Evolutionary conservation across 2,329 filamentous ascomycete species (phyloP).

Genomic region (Aspergillus sp.): DNA sequence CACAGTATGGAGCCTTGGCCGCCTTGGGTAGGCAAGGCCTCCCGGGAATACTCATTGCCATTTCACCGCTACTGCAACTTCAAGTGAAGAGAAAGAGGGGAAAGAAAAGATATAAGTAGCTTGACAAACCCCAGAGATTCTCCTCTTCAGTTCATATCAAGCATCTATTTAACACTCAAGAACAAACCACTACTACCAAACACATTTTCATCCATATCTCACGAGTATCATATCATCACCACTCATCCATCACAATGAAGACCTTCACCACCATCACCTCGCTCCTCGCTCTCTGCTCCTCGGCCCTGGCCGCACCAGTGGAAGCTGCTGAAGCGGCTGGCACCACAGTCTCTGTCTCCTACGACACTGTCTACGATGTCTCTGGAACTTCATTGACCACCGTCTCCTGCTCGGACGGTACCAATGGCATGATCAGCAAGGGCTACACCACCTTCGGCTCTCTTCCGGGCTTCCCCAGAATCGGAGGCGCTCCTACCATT

Average conservation of each 20-base stretch:
- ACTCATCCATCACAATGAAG: constrained; percentile 27
- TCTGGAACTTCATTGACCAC: constrained; percentile 54
- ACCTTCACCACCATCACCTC: constrained; percentile 21
- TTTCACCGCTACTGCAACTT: neutral
- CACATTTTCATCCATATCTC: neutral
- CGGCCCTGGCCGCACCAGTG: constrained; percentile 25
- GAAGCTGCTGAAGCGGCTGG: constrained; percentile 14
- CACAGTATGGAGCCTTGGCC: neutral
- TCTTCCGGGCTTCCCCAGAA: constrained; percentile 50
- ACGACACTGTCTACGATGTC: constrained; percentile 71
- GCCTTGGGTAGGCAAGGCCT: neutral
- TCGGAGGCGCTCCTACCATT: constrained; percentile 53
- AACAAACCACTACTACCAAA: neutral
- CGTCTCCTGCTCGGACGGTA: constrained; percentile 49
- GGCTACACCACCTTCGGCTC: constrained; percentile 45
- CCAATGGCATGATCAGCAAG: constrained; percentile 34
- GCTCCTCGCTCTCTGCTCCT: constrained; percentile 24
- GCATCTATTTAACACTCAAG: neutral
- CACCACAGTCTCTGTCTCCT: constrained; percentile 59
- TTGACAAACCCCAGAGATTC: neutral
- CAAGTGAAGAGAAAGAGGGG: neutral
- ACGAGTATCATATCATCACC: neutral
- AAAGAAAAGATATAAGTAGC: constrained; percentile 1
- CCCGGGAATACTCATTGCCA: neutral
- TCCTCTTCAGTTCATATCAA: neutral